These are phyloP conservation scores for Oldenlandia corymbosa DNA, from an alignment of 257 asterid genomes.

Conservation along the genomic window DNA sequence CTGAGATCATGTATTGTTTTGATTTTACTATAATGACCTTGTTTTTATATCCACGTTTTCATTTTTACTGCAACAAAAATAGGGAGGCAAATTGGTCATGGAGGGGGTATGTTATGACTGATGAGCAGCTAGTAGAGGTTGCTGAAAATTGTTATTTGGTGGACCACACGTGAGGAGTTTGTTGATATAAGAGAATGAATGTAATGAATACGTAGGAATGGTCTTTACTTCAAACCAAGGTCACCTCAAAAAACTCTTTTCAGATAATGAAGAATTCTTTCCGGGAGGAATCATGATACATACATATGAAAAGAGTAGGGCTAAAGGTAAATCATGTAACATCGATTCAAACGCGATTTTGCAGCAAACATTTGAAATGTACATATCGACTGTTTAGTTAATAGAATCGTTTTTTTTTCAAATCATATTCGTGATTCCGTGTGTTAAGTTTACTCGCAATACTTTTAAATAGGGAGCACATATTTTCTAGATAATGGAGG, in stretches of 20 bases:
- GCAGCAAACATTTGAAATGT: no score
- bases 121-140: no score
- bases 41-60: neutral
- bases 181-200: slow-evolving; percentile 28
- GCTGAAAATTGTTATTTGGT: no score
- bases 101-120: no score
- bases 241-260: slow-evolving; percentile 19
- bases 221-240: slow-evolving; percentile 49
- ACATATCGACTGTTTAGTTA: no score
- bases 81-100: slow-evolving; percentile 12
- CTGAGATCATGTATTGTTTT: neutral
- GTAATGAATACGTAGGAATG: slow-evolving; percentile 21
- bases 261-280: slow-evolving; percentile 26
- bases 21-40: slow-evolving; percentile 10
- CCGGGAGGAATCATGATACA: no score
- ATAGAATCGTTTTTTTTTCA: no score
- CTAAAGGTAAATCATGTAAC: neutral
- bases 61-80: neutral
- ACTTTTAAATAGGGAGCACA: neutral
- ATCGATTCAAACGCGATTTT: no score
- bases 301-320: slow-evolving; percentile 17
- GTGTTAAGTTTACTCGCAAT: neutral
- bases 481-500: neutral
- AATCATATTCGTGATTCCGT: no score
- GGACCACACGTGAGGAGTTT: slow-evolving; percentile 56